Conservation (phyloP, 352 stramenopile species). For the Porosira glacialis region DNA sequence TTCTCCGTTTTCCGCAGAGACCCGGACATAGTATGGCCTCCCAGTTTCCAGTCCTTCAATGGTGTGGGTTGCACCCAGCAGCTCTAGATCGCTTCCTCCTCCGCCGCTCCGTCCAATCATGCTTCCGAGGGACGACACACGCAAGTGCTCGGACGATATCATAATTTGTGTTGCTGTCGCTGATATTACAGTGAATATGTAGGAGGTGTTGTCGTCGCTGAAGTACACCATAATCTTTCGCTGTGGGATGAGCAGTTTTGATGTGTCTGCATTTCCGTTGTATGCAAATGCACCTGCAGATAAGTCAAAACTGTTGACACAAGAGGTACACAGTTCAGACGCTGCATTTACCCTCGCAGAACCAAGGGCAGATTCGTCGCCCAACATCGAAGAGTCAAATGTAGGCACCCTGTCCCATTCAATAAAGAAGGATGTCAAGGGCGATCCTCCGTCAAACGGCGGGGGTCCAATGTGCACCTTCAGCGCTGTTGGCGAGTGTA, state of each 20-base stretch:
- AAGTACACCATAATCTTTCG: constrained; percentile 62
- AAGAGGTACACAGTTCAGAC: constrained; percentile 60
- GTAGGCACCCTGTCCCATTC: constrained; percentile 86
- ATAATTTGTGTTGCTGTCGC: constrained; percentile 49
- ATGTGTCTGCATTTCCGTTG: constrained; percentile 44
- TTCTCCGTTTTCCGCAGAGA: constrained; percentile 88
- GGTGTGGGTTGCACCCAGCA: constrained; percentile 70
- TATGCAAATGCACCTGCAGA: constrained; percentile 63
- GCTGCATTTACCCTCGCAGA: constrained; percentile 54
- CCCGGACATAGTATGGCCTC: constrained; percentile 87
- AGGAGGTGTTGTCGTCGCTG: constrained; percentile 58
- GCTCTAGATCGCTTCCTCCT: constrained; percentile 63
- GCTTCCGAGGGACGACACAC: constrained; percentile 41
- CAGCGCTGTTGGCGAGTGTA: constrained; percentile 80
- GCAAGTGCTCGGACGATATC: constrained; percentile 54
- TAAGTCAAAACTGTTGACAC: constrained; percentile 62
- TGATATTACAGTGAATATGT: constrained; percentile 72
- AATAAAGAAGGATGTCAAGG: constrained; percentile 88
- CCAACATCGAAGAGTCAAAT: constrained; percentile 82
- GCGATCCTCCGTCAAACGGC: constrained; percentile 85
- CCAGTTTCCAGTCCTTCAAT: constrained; percentile 83
- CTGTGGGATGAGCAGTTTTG: constrained; percentile 51
- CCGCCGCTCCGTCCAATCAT: constrained; percentile 35
- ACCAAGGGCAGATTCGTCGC: constrained; percentile 80
- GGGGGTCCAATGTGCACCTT: constrained; percentile 82